Conservation (phyloP, 768 basidiomycete genomes). For the Tylopilus intermedius region DNA sequence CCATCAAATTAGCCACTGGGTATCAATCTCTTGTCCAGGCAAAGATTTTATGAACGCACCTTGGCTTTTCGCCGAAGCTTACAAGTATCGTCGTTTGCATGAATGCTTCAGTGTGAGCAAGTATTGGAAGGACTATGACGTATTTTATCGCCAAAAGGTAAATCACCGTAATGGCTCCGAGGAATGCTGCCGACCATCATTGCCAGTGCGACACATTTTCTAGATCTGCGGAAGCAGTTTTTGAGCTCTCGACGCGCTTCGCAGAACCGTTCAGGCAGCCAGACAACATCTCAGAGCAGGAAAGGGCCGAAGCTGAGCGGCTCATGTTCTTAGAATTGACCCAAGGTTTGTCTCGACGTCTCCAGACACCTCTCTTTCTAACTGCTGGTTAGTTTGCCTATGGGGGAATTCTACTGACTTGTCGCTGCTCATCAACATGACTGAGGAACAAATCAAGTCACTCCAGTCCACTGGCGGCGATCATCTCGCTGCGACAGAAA, state of each 20-base stretch:
- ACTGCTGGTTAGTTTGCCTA: constrained; percentile 62
- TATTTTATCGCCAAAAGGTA: constrained; percentile 92
- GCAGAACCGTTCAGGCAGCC: constrained; percentile 73
- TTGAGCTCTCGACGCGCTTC: constrained; percentile 89
- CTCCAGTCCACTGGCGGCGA: constrained; percentile 98
- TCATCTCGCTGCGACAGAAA: constrained; percentile 89
- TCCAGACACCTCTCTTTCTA: neutral
- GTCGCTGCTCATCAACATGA: constrained; percentile 94
- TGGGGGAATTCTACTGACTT: constrained; percentile 98
- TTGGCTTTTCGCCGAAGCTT: constrained; percentile 94
- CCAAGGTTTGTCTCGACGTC: constrained; percentile 52
- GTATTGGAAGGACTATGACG: constrained; percentile 87
- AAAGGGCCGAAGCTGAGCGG: constrained; percentile 64
- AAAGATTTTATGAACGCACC: constrained; percentile 95
- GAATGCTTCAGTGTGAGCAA: constrained; percentile 92
- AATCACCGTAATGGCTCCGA: constrained; percentile 1
- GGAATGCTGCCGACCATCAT: constrained; percentile 6
- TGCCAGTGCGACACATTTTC: constrained; percentile 89
- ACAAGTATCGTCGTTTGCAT: constrained; percentile 86
- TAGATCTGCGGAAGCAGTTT: constrained; percentile 86
- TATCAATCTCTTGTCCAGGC: constrained; percentile 35
- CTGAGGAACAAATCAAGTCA: constrained; percentile 93
- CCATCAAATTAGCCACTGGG: neutral
- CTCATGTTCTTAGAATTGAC: constrained; percentile 90
- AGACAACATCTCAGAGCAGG: constrained; percentile 45